phyloP scores from a whole-genome alignment of 1,139 yeast species.

The Wickerhamomyces sp. region DNA sequence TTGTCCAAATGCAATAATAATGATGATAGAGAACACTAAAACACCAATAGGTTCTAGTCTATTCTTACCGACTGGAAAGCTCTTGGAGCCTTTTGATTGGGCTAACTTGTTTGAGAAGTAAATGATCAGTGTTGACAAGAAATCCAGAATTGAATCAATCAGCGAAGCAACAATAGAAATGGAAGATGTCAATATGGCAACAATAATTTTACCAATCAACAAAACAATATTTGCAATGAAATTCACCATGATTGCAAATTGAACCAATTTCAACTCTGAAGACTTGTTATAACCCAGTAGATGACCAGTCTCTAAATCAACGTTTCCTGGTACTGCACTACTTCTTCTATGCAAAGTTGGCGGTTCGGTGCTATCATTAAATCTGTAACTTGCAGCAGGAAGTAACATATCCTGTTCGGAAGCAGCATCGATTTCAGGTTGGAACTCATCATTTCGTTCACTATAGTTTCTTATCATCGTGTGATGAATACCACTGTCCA shows the following conservation, averaged over 20 bases:
- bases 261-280: slow-evolving; percentile 40
- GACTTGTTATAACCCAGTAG: slow-evolving; percentile 45
- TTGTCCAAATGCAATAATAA: slow-evolving; percentile 67
- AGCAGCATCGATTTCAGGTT: slow-evolving; percentile 15
- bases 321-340: slow-evolving; percentile 53
- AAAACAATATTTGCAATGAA: slow-evolving; percentile 57
- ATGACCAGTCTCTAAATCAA: slow-evolving; percentile 51
- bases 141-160: slow-evolving; percentile 71
- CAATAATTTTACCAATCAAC: slow-evolving; percentile 56
- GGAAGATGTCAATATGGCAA: slow-evolving; percentile 61
- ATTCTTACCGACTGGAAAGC: slow-evolving; percentile 65
- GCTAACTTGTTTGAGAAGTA: slow-evolving; percentile 59
- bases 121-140: slow-evolving; percentile 69
- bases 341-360: slow-evolving; percentile 15
- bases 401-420: slow-evolving; percentile 3
- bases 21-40: slow-evolving; percentile 64
- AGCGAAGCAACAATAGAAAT: slow-evolving; percentile 74
- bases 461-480: slow-evolving; percentile 57
- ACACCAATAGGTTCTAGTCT: slow-evolving; percentile 79
- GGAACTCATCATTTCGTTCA: slow-evolving; percentile 21
- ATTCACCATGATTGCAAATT: slow-evolving; percentile 60
- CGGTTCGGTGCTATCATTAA: slow-evolving; percentile 10
- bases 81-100: slow-evolving; percentile 37
- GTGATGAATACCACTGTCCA: slow-evolving; percentile 69
- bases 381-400: slow-evolving; percentile 1